Conservation (phyloP, 805 yeast species). For the Hagleromyces aurorensis region DNA sequence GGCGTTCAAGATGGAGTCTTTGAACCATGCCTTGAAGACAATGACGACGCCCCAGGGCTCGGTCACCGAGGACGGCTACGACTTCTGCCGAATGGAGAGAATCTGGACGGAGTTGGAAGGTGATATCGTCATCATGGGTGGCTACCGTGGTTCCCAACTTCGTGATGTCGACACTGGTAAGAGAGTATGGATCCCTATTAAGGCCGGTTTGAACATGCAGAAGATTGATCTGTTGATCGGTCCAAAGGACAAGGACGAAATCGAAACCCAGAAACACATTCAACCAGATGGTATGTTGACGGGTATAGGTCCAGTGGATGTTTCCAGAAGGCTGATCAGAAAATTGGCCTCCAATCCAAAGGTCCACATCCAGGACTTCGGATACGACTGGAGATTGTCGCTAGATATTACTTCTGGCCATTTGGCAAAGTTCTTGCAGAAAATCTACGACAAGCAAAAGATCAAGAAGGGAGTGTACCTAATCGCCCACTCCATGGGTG, state of each 20-base stretch:
- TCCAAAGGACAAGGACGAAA: slow-evolving; percentile 64
- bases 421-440: slow-evolving; percentile 40
- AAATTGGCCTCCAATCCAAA: slow-evolving; percentile 48
- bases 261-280: slow-evolving; percentile 41
- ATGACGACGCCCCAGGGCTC: slow-evolving; percentile 17
- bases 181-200: slow-evolving; percentile 79
- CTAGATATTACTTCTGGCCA: slow-evolving; percentile 46
- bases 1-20: slow-evolving; percentile 43
- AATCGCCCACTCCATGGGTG: slow-evolving; percentile 94
- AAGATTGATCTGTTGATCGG: slow-evolving; percentile 68
- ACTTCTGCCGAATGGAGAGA: slow-evolving; percentile 28
- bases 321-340: slow-evolving; percentile 53
- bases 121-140: slow-evolving; percentile 75
- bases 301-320: slow-evolving; percentile 83
- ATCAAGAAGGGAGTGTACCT: slow-evolving; percentile 53
- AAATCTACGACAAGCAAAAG: slow-evolving; percentile 34
- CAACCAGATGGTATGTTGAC: slow-evolving; percentile 71
- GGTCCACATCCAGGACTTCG: slow-evolving; percentile 60
- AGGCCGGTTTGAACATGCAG: slow-evolving; percentile 72
- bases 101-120: slow-evolving; percentile 62
- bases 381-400: slow-evolving; percentile 91
- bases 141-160: slow-evolving; percentile 77
- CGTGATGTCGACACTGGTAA: slow-evolving; percentile 56
- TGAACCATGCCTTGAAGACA: slow-evolving; percentile 20
- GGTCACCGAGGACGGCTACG: slow-evolving; percentile 22